phyloP scores from a whole-genome alignment of 129 eudicot genomes.

The Deinandra increscens region DNA sequence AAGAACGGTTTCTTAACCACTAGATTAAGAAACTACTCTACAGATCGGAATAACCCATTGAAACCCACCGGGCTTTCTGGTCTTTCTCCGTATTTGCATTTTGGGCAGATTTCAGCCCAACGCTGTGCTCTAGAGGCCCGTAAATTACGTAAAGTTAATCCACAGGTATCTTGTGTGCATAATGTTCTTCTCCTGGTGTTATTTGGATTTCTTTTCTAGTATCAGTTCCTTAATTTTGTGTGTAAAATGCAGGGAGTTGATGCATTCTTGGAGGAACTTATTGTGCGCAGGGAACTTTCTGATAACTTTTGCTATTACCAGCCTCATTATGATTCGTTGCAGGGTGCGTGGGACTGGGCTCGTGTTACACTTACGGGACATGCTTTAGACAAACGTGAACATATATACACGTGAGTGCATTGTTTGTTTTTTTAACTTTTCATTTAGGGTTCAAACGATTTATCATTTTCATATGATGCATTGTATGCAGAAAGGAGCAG shows the following conservation, averaged over 20 bases:
- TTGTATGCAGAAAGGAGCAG: slow-evolving; percentile 67
- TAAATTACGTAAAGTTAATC: slow-evolving; percentile 50
- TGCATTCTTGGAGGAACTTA: slow-evolving; percentile 84
- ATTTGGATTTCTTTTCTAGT: neutral
- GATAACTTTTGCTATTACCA: slow-evolving; percentile 95
- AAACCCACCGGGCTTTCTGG: slow-evolving; percentile 86
- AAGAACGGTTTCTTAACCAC: slow-evolving; percentile 69
- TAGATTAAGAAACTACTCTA: slow-evolving; percentile 65
- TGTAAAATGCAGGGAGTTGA: slow-evolving; percentile 71
- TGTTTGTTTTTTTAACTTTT: slow-evolving; percentile 7
- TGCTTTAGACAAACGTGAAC: slow-evolving; percentile 79
- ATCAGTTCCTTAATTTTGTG: slow-evolving; percentile 3
- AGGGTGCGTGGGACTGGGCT: slow-evolving; percentile 99
- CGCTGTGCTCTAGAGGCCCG: slow-evolving; percentile 92
- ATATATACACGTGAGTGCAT: slow-evolving; percentile 68
- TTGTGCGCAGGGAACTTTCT: slow-evolving; percentile 89
- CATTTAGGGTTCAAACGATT: slow-evolving; percentile 3
- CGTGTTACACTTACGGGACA: slow-evolving; percentile 81
- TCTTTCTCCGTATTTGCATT: slow-evolving; percentile 92
- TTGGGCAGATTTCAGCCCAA: slow-evolving; percentile 94
- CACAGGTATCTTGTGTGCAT: slow-evolving; percentile 51
- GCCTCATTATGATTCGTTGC: slow-evolving; percentile 79
- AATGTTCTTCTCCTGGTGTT: neutral
- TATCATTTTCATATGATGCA: slow-evolving; percentile 2
- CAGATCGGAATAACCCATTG: slow-evolving; percentile 76